These are phyloP conservation scores for Phytophthora kernoviae DNA, from an alignment of 352 stramenopile genomes.

Conservation along the genomic window DNA sequence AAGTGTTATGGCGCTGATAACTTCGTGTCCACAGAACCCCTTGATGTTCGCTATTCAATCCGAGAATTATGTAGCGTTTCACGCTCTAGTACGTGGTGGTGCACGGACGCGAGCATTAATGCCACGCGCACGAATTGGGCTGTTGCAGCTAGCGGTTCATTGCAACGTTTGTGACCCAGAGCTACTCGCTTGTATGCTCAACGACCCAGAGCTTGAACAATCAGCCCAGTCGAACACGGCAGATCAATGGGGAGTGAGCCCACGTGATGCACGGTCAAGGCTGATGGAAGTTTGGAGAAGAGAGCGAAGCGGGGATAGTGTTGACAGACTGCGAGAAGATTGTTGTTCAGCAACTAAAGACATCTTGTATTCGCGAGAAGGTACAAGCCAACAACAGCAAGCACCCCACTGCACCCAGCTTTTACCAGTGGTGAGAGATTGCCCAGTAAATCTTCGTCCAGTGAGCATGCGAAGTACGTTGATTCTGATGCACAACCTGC, in stretches of 20 bases:
- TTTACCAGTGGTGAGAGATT: constrained; percentile 6
- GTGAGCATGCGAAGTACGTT: constrained; percentile 2
- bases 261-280: constrained; percentile 29
- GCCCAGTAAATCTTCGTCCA: constrained; percentile 1
- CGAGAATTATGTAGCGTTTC: constrained; percentile 53
- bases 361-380: constrained; percentile 3
- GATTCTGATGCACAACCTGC: constrained; percentile 5
- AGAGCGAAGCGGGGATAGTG: constrained; percentile 20
- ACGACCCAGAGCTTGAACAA: constrained; percentile 28
- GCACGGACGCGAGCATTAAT: constrained; percentile 49
- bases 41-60: constrained; percentile 63
- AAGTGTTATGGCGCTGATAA: constrained; percentile 15
- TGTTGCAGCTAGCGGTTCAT: constrained; percentile 56
- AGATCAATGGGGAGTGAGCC: constrained; percentile 46
- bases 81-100: constrained; percentile 49
- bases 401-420: constrained; percentile 16
- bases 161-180: constrained; percentile 29
- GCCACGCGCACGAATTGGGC: constrained; percentile 47
- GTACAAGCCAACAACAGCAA: constrained; percentile 15
- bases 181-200: constrained; percentile 26
- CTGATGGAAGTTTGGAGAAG: constrained; percentile 32
- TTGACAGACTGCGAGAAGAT: neutral
- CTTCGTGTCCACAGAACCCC: constrained; percentile 35
- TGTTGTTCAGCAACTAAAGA: constrained; percentile 3
- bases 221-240: constrained; percentile 31